phyloP scores from a whole-genome alignment of 331 rosid genomes.

The Malus hybrid region DNA sequence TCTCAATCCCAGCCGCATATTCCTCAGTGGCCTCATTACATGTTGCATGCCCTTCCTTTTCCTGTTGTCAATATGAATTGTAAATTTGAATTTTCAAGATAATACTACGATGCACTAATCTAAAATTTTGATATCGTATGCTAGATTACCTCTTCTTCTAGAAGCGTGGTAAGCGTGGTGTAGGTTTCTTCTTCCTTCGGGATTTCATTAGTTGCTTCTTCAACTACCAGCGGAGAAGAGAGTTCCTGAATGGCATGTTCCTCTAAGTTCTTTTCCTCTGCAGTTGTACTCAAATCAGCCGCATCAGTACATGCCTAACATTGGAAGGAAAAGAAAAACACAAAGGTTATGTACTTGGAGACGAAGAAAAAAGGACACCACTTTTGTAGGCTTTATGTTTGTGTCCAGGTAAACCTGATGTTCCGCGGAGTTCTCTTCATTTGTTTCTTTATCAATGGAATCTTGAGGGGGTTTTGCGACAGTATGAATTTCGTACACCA shows the following conservation, averaged over 20 bases:
- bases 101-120: background rate
- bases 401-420: slow-evolving; percentile 6
- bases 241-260: slow-evolving; percentile 2
- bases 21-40: background rate
- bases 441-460: background rate
- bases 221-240: background rate
- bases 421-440: slow-evolving; percentile 1
- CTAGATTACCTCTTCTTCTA: slow-evolving; percentile 23
- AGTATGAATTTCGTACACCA: background rate
- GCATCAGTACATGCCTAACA: slow-evolving; percentile 13
- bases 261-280: slow-evolving; percentile 5
- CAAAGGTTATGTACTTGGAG: background rate
- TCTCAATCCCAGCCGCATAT: background rate
- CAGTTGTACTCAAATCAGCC: slow-evolving; percentile 5
- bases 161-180: background rate
- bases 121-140: background rate
- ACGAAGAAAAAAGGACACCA: background rate
- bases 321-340: background rate
- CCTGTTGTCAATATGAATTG: background rate
- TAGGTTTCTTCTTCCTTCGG: slow-evolving; percentile 11
- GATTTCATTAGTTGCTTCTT: background rate
- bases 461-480: background rate
- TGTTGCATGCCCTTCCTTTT: background rate
- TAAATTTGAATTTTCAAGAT: background rate
- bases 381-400: background rate